These are phyloP conservation scores for Vigna mungo DNA, from an alignment of 306 rosid species.

Conservation along the genomic window DNA sequence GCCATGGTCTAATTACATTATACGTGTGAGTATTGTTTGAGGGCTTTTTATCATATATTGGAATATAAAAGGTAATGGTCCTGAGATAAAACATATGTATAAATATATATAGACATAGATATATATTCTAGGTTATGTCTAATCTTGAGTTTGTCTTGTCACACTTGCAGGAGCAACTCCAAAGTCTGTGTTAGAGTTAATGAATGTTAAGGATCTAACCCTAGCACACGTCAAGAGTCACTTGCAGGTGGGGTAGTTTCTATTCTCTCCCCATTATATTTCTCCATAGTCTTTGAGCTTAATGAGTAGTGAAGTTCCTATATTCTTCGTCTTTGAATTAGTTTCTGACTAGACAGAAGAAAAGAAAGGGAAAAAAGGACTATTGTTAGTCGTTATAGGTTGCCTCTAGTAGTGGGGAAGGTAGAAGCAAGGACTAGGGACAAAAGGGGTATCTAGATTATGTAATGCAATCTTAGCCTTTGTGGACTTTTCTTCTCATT, in stretches of 20 bases:
- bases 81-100: background rate
- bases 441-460: slow-evolving; percentile 71
- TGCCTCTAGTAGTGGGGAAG: slow-evolving; percentile 57
- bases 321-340: slow-evolving; percentile 7
- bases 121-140: slow-evolving; percentile 28
- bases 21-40: background rate
- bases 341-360: slow-evolving; percentile 32
- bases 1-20: background rate
- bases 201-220: slow-evolving; percentile 99
- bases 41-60: background rate
- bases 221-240: slow-evolving; percentile 99
- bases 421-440: slow-evolving; percentile 68
- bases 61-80: background rate
- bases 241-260: slow-evolving; percentile 79
- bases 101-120: too few relatives aligned
- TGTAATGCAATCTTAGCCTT: slow-evolving; percentile 45
- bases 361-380: background rate
- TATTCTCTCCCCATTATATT: slow-evolving; percentile 38
- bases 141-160: slow-evolving; percentile 37
- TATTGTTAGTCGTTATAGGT: slow-evolving; percentile 27
- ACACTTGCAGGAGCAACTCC: slow-evolving; percentile 87
- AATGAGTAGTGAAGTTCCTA: slow-evolving; percentile 41
- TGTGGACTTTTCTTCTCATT: slow-evolving; percentile 51
- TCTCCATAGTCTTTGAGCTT: slow-evolving; percentile 42
- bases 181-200: slow-evolving; percentile 93